phyloP scores from a whole-genome alignment of 2,329 filamentous ascomycete species.

The Colletotrichum sp. region DNA sequence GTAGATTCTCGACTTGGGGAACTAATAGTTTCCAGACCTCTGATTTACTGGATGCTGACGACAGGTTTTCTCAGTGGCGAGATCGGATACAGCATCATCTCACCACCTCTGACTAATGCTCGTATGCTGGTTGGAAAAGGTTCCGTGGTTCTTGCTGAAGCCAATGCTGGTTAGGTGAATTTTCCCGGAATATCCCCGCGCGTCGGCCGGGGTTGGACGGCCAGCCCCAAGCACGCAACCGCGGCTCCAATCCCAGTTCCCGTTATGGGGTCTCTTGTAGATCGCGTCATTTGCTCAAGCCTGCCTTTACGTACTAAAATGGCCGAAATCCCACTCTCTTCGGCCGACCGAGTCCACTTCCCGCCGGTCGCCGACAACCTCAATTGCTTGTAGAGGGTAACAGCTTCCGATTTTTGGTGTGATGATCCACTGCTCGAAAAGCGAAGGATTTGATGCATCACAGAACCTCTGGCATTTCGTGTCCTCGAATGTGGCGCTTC shows the following conservation, averaged over 20 bases:
- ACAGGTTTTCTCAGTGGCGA: neutral
- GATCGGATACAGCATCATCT: neutral
- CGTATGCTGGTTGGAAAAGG: neutral
- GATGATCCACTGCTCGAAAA: neutral
- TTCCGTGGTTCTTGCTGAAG: neutral
- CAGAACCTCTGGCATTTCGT: rapidly evolving
- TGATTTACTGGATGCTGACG: neutral
- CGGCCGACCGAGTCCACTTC: neutral
- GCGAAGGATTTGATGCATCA: rapidly evolving
- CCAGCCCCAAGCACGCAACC: neutral
- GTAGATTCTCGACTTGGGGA: neutral
- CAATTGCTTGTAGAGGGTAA: neutral
- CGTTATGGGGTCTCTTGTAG: neutral
- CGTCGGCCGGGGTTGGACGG: neutral
- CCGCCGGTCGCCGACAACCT: neutral
- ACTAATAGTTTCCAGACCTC: neutral
- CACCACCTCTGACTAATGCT: neutral
- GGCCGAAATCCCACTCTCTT: neutral
- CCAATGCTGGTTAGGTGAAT: neutral
- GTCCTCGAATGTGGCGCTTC: no score
- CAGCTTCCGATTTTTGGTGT: rapidly evolving
- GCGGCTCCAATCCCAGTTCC: neutral
- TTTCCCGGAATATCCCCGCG: neutral
- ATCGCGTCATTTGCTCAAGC: neutral
- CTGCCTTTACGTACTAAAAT: neutral